Evolutionary conservation across 2,329 filamentous ascomycete genomes (phyloP).

Genomic region (Apiospora phragmitis): DNA sequence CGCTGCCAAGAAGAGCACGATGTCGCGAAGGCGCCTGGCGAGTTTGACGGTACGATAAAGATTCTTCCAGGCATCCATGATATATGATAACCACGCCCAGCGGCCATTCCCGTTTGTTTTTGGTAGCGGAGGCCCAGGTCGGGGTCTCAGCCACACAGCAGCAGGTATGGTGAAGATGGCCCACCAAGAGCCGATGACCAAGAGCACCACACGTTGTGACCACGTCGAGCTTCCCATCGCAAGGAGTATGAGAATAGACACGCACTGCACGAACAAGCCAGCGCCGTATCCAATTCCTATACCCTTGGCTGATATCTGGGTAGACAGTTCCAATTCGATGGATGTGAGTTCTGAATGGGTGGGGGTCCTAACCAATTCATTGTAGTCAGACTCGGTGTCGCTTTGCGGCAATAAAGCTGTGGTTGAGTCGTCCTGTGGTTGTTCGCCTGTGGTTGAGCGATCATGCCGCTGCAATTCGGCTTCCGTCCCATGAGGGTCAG

Average conservation of each 20-base stretch:
- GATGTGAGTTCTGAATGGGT: slow-evolving; percentile 55
- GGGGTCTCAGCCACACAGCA: slow-evolving; percentile 81
- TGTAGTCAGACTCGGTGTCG: slow-evolving; percentile 26
- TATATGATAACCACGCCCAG: slow-evolving; percentile 66
- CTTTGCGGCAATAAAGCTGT: slow-evolving; percentile 46
- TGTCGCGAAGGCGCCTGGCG: slow-evolving; percentile 71
- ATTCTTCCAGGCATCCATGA: slow-evolving; percentile 82
- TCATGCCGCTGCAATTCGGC: slow-evolving; percentile 37
- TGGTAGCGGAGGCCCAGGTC: slow-evolving; percentile 81
- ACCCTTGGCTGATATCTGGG: slow-evolving; percentile 86
- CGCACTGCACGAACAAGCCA: slow-evolving; percentile 78
- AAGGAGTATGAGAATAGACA: slow-evolving; percentile 77
- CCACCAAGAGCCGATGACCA: slow-evolving; percentile 91
- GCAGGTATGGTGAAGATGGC: slow-evolving; percentile 85
- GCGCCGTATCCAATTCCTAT: slow-evolving; percentile 94
- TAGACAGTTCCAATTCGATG: slow-evolving; percentile 76
- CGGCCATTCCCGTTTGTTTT: slow-evolving; percentile 39
- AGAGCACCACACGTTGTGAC: slow-evolving; percentile 82
- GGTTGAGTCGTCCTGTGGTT: slow-evolving; percentile 41
- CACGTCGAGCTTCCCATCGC: slow-evolving; percentile 75
- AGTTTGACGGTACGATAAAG: slow-evolving; percentile 78
- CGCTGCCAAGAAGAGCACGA: slow-evolving; percentile 76
- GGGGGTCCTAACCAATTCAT: slow-evolving; percentile 38
- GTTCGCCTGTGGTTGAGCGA: slow-evolving; percentile 22
- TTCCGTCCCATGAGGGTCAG: slow-evolving; percentile 30